Base-by-base conservation (phyloP, 2,329 filamentous ascomycete genomes). In the Claviceps sp. region DNA sequence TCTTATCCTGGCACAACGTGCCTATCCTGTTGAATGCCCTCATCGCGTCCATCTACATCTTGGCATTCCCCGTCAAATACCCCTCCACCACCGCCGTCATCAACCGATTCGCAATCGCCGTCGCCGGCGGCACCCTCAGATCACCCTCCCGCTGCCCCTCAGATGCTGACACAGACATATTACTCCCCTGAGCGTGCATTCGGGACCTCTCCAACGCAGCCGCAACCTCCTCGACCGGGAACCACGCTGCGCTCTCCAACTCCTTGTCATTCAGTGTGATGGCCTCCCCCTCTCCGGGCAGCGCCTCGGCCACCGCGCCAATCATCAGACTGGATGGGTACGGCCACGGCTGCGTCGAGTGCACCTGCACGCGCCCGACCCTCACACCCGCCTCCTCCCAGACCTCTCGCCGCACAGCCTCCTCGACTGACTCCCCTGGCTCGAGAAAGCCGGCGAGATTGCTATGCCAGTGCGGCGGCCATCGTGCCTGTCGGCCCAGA, bases 81-180 rank as follows among this genome's bases (percentile, higher is more conserved):
- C 88, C 88, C 49, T 82, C 80, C 0, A 84, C 78, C 14, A 95
- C 88, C 1, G 89, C 88, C 50, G 74, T 76, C 60, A 98, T 82
- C 63, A 97, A 69, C 65, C 90, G 86, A 67, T 97, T 86, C 16
- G 93, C 93, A 75, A 98, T 97, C 1, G 93, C 91, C 38, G 89
- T 95, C 54, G 76, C 72, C 2, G 89, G 88, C 46, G 93, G 93
- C 63, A 98, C 67, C 52, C 88, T 79, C 70, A 98, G 67, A 3
- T 76, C 79, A 0, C 88, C 89, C 64, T 90, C 81, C 63, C 82
- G 84, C 62, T 89, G 90, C 11, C 76, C 84, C 42, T 77, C 70
- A 0, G 80, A 78, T 1, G 84, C 71, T 1, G 72, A 65, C 43
- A 85, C 84, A 34, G 30, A 34, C 14, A 81, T 85, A 54, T 95